A percentile compares a stretch with the other conserved stretches of the same genome.
phyloP scores from a whole-genome alignment of 192 early-diverging fungal genomes.

The Entomortierella lignicola region DNA sequence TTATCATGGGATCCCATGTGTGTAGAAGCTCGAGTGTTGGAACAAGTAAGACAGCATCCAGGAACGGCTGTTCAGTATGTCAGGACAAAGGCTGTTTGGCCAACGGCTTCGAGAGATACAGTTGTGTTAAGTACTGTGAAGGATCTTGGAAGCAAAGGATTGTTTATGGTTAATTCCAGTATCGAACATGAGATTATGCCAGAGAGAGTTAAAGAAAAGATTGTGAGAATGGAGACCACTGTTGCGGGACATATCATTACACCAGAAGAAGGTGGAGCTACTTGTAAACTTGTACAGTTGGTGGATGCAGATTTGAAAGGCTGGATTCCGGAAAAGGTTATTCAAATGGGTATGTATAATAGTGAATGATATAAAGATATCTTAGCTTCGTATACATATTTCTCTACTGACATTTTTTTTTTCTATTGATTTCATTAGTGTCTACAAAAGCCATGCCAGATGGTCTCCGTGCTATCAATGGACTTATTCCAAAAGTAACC shows the following conservation, averaged over 20 bases:
- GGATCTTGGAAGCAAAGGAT: slow-evolving; percentile 22
- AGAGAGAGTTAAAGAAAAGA: slow-evolving; percentile 38
- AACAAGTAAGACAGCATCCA: slow-evolving; percentile 15
- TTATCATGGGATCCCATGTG: slow-evolving; percentile 48
- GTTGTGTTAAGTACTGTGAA: slow-evolving; percentile 41
- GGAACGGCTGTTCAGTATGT: slow-evolving; percentile 47
- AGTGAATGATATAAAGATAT: no score
- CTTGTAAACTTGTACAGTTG: slow-evolving; percentile 26
- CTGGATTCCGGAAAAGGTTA: slow-evolving; percentile 53
- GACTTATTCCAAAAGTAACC: slow-evolving; percentile 19
- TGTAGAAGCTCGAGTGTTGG: slow-evolving; percentile 38
- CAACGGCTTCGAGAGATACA: slow-evolving; percentile 46
- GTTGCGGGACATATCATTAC: slow-evolving; percentile 47
- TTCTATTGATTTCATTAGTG: slow-evolving; percentile 4
- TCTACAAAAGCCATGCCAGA: slow-evolving; percentile 47
- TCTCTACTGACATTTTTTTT: background rate
- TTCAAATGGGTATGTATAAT: slow-evolving; percentile 49
- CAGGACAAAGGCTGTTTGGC: slow-evolving; percentile 51
- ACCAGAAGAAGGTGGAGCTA: slow-evolving; percentile 16
- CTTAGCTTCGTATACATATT: background rate
- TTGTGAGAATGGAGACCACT: slow-evolving; percentile 43
- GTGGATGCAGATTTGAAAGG: slow-evolving; percentile 54
- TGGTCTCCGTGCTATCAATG: slow-evolving; percentile 35
- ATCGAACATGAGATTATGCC: slow-evolving; percentile 39
- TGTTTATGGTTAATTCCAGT: slow-evolving; percentile 47